Evolutionary conservation across 768 basidiomycete species (phyloP).

Genomic region (Kwoniella mangroviensis): DNA sequence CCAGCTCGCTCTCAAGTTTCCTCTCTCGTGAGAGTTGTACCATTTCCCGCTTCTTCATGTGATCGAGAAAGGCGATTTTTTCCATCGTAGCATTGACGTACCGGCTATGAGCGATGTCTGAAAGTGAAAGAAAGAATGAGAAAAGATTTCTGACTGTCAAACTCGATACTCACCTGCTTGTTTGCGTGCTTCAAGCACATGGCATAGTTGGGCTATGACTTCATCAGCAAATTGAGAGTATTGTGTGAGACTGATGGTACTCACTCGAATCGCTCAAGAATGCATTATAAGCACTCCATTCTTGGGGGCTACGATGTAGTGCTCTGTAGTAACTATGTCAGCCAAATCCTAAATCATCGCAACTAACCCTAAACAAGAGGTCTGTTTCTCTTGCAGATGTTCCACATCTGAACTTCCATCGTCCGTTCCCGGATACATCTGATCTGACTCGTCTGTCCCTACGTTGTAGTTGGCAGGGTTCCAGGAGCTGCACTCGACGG

Average conservation of each 20-base stretch:
- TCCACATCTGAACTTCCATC: neutral
- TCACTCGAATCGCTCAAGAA: conserved; percentile 53
- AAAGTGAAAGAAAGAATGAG: too few species aligned
- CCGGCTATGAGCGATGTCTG: conserved; percentile 40
- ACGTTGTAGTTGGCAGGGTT: neutral
- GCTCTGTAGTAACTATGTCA: conserved; percentile 33
- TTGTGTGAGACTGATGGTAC: neutral
- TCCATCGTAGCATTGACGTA: conserved; percentile 46
- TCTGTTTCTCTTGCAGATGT: conserved; percentile 3
- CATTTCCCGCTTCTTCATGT: conserved; percentile 34
- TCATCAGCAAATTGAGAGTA: neutral
- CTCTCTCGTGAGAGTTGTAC: conserved; percentile 7
- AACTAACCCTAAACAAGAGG: conserved; percentile 34
- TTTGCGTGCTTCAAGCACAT: conserved; percentile 39
- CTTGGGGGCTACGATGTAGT: conserved; percentile 54
- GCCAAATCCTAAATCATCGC: neutral
- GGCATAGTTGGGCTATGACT: conserved; percentile 47
- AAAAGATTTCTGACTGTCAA: too few species aligned
- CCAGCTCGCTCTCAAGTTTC: neutral
- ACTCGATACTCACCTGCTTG: conserved; percentile 32
- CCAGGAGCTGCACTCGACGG: conserved; percentile 48
- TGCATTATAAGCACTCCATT: conserved; percentile 55
- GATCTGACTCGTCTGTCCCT: too few species aligned
- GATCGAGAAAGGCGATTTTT: conserved; percentile 37
- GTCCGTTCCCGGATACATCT: too few species aligned